A percentile compares a stretch with the other conserved stretches of the same genome.
phyloP scores from a whole-genome alignment of 73 alveolate genomes.

The Paramecium octaurelia region DNA sequence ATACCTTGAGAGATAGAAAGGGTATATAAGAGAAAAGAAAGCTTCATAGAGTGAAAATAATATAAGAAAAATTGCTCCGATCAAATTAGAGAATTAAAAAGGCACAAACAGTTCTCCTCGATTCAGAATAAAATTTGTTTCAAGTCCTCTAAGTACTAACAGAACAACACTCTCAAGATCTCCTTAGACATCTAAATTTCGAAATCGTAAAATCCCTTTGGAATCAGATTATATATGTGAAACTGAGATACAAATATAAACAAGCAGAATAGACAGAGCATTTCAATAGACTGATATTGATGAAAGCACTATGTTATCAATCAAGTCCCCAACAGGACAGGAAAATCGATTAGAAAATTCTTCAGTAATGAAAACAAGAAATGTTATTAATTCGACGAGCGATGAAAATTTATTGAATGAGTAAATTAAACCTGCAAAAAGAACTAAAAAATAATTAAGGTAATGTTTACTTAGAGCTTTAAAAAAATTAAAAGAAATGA shows the following conservation, averaged over 20 bases:
- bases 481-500: slow-evolving; percentile 28
- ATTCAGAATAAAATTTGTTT: background rate
- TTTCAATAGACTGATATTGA: background rate
- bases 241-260: background rate
- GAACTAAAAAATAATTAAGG: slow-evolving; percentile 27
- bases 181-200: background rate
- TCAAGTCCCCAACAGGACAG: background rate
- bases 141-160: background rate
- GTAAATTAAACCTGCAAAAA: background rate
- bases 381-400: background rate
- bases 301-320: background rate
- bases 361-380: background rate
- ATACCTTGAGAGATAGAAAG: background rate
- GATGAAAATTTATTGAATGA: background rate
- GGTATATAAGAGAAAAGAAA: background rate
- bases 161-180: background rate
- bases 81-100: background rate
- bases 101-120: background rate
- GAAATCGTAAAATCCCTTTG: background rate
- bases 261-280: background rate
- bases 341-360: background rate
- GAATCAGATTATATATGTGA: background rate
- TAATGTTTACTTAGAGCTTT: background rate
- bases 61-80: background rate
- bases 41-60: background rate